Evolutionary conservation across 2,329 filamentous ascomycete genomes (phyloP).

Genomic region (Fusarium setosum): DNA sequence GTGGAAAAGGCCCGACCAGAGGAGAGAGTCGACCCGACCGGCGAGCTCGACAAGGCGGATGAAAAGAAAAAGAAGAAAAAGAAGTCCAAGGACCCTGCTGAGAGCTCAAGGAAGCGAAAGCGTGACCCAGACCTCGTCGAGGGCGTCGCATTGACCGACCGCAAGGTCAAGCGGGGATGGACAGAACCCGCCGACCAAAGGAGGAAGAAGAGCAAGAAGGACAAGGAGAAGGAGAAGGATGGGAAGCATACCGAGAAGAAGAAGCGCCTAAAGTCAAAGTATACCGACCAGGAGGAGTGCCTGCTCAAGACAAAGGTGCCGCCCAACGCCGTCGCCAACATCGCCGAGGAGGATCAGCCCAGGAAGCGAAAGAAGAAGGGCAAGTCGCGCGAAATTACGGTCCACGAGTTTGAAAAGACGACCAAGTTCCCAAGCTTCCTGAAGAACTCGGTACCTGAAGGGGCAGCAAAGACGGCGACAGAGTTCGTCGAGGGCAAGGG

Average conservation of each 20-base stretch:
- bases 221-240: constrained; percentile 56
- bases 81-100: constrained; percentile 50
- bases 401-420: constrained; percentile 92
- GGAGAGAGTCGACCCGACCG: constrained; percentile 49
- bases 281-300: constrained; percentile 83
- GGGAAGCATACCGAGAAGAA: constrained; percentile 67
- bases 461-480: constrained; percentile 49
- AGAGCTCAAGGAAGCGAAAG: constrained; percentile 61
- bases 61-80: constrained; percentile 48
- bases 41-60: constrained; percentile 47
- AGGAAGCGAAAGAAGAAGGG: constrained; percentile 70
- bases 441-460: constrained; percentile 58
- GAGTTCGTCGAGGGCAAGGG: constrained; percentile 87
- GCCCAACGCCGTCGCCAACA: constrained; percentile 56
- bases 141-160: constrained; percentile 78
- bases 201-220: constrained; percentile 61
- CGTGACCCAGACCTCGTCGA: constrained; percentile 62
- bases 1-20: constrained; percentile 82
- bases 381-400: constrained; percentile 65
- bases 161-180: constrained; percentile 91
- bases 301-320: constrained; percentile 85
- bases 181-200: constrained; percentile 71
- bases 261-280: constrained; percentile 77
- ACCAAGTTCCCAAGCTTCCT: constrained; percentile 86
- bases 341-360: constrained; percentile 54